phyloP scores from a whole-genome alignment of 1,284 basidiomycete genomes.

The Tilletia caries region DNA sequence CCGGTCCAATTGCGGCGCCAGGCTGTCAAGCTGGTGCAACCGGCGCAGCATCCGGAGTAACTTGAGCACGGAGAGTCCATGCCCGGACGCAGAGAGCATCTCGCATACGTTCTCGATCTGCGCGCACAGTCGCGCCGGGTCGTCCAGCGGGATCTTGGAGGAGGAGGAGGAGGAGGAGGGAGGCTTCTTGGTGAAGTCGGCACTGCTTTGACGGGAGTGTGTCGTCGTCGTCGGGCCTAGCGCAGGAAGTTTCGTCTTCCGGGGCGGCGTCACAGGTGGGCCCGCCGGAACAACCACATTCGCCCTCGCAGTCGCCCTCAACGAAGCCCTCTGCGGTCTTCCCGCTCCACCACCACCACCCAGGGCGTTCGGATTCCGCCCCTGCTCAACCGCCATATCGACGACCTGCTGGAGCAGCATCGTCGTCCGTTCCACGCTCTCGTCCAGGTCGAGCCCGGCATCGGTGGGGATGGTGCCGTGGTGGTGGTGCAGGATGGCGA shows the following conservation, averaged over 20 bases:
- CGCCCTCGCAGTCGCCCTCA: neutral
- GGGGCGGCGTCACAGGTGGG: neutral
- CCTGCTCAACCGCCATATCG: neutral
- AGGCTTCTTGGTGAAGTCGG: too few species aligned
- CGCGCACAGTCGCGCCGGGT: slow-evolving; percentile 25
- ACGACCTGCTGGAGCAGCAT: slow-evolving; percentile 11
- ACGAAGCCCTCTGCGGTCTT: neutral
- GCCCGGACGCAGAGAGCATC: slow-evolving; percentile 27
- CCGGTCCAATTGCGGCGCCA: slow-evolving; percentile 9
- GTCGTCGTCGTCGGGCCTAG: neutral
- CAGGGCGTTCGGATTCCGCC: neutral
- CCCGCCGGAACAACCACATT: neutral
- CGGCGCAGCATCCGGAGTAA: slow-evolving; percentile 30
- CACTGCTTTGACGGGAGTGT: neutral
- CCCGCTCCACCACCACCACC: too few species aligned
- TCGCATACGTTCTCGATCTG: slow-evolving; percentile 26
- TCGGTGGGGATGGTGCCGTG: slow-evolving; percentile 17
- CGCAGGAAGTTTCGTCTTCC: too few species aligned
- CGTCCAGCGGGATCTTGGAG: slow-evolving; percentile 22
- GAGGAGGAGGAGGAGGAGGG: too few species aligned
- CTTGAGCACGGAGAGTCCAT: slow-evolving; percentile 28
- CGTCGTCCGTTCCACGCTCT: slow-evolving; percentile 26
- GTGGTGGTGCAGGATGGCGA: neutral
- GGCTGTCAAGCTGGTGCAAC: slow-evolving; percentile 14
- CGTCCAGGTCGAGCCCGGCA: slow-evolving; percentile 13